Conservation (phyloP, 2,329 filamentous ascomycete genomes). For the Talaromyces atroroseus region DNA sequence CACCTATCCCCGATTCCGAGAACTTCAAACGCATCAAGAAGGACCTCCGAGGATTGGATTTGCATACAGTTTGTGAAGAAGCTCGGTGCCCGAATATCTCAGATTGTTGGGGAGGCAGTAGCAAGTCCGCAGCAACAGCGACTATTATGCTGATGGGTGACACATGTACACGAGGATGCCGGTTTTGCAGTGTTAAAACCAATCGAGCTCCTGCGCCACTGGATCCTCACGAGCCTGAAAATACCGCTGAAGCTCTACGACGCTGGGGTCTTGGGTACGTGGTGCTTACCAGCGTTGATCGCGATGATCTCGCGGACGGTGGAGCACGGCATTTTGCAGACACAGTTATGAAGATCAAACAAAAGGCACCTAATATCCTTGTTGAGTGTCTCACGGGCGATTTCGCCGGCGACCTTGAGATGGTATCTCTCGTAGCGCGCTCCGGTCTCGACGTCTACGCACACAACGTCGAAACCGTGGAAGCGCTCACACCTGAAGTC, state of each 20-base stretch:
- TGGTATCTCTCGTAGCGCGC: conserved; percentile 76
- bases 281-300: conserved; percentile 87
- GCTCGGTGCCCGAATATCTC: conserved; percentile 95
- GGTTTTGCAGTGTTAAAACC: conserved; percentile 97
- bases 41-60: conserved; percentile 78
- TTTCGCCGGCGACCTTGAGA: conserved; percentile 76
- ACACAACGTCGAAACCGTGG: conserved; percentile 94
- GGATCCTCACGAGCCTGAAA: conserved; percentile 92
- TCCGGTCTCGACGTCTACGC: conserved; percentile 94
- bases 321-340: conserved; percentile 87
- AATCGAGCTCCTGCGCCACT: conserved; percentile 68
- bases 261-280: conserved; percentile 96
- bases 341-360: conserved; percentile 90
- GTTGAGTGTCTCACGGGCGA: conserved; percentile 62
- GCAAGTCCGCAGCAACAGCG: conserved; percentile 85
- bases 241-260: conserved; percentile 87
- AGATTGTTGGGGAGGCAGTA: conserved; percentile 91
- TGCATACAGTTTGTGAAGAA: conserved; percentile 97
- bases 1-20: conserved; percentile 75
- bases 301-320: conserved; percentile 85
- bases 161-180: conserved; percentile 91
- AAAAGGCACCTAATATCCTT: conserved; percentile 51
- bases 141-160: conserved; percentile 99
- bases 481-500: conserved; percentile 82
- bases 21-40: conserved; percentile 95